Conservation (phyloP, 495 filamentous ascomycete genomes). For the Rusavskia elegans region DNA sequence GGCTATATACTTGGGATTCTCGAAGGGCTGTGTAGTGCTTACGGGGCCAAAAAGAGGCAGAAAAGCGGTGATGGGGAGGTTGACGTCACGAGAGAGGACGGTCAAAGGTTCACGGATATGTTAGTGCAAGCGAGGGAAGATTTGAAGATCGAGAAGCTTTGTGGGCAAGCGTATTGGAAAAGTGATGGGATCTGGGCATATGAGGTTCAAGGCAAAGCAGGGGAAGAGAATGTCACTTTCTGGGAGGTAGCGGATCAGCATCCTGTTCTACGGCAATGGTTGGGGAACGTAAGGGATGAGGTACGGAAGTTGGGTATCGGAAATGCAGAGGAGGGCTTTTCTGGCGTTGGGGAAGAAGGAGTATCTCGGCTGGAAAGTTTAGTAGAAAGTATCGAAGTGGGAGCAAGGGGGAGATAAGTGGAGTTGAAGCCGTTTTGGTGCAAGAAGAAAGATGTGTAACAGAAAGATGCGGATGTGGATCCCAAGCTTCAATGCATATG, state of each 20-base stretch:
- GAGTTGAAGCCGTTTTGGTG: too few species aligned
- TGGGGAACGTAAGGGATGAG: slow-evolving; percentile 31
- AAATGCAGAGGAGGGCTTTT: slow-evolving; percentile 3
- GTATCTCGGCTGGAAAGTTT: slow-evolving; percentile 4
- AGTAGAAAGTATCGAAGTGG: not conserved
- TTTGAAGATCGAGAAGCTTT: slow-evolving; percentile 44
- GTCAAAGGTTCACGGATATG: slow-evolving; percentile 23
- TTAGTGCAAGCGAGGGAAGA: slow-evolving; percentile 40
- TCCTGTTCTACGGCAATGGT: slow-evolving; percentile 29
- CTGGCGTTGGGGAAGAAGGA: slow-evolving; percentile 6
- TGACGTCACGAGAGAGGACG: slow-evolving; percentile 12
- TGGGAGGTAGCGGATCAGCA: slow-evolving; percentile 17
- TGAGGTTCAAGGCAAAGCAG: slow-evolving; percentile 22
- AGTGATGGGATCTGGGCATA: slow-evolving; percentile 49
- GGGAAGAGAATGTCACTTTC: slow-evolving; percentile 14
- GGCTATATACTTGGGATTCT: slow-evolving; percentile 57
- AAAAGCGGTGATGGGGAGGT: slow-evolving; percentile 3
- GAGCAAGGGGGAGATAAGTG: too few species aligned
- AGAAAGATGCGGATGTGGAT: not conserved
- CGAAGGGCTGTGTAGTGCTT: slow-evolving; percentile 38
- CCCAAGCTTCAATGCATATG: not conserved
- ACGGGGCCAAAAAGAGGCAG: slow-evolving; percentile 4
- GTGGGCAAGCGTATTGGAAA: slow-evolving; percentile 42
- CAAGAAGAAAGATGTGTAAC: too few species aligned
- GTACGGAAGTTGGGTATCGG: slow-evolving; percentile 25